Base-by-base conservation (phyloP, 495 filamentous ascomycete genomes). In the Hyaloscypha bicolor region DNA sequence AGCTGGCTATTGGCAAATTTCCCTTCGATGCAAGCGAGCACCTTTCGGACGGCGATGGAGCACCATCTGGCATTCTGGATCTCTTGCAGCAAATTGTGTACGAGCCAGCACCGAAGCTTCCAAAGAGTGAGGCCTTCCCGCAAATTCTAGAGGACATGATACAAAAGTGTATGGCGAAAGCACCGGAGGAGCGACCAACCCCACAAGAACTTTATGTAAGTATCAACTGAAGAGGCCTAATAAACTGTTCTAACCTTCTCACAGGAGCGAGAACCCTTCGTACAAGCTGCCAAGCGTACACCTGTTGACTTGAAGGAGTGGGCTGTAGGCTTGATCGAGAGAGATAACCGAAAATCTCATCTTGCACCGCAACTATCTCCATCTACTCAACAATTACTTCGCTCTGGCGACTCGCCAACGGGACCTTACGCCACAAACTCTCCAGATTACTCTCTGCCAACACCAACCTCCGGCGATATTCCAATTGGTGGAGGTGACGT, bases 21-120 rank as follows among this genome's bases (percentile, higher is more conserved):
- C 95, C 95, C 9, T 99, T 99, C 71, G 90, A 93, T 72, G 83
- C 90, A 2, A 89, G 85, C 60, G 91, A 92, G 71, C 85, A 91
- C 55, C 71, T 85, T 1, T 82, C 80, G 1, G 87, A 90, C 55
- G 83, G 81, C 32, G 87, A 87, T 57, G 86, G 90, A 60, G 93
- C 89, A 4, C 94, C 94, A 8, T 93, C 95, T 78, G 95, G 95
- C 66, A 99, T 99, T 77, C 82, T 99, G 63, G 95, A 99, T 76
- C 84, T 99, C 51, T 83, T 99, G 19, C 95, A 99, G 78, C 93
- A 96, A 75, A 99, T 99, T 74, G 95, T 99, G 52, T 92, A 97
- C 72, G 95, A 99, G 76, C 92, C 95, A 2, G 92, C 95, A 1
- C 95, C 95, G 4, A 92, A 87, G 73, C 85, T 98, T 39, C 95